Evolutionary conservation across 1,284 basidiomycete genomes (phyloP), one percentile per base, ranked within the genome.

Genomic region (Ceratobasidium papillatum): DNA sequence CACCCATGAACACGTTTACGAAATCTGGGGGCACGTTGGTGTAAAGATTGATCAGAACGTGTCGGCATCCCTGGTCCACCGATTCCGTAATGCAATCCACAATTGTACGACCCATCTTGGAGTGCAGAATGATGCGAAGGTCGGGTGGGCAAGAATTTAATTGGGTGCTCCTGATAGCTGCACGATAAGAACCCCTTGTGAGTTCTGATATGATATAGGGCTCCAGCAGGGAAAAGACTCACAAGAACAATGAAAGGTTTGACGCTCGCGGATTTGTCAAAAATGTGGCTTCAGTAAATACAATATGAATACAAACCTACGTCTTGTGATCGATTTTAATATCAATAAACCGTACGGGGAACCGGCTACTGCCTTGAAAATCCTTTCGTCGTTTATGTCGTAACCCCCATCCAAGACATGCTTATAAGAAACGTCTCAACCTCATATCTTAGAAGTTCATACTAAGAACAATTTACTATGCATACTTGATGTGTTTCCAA

Each of bases 41-140:
- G n/a, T n/a, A n/a, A n/a, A n/a, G n/a, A n/a, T n/a, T n/a, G n/a
- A n/a, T n/a, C n/a, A n/a, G n/a, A n/a, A n/a, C n/a, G n/a, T n/a
- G n/a, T n/a, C n/a, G n/a, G n/a, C n/a, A n/a, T n/a, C n/a, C n/a
- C n/a, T n/a, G n/a, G n/a, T n/a, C n/a, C n/a, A n/a, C n/a, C n/a
- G n/a, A n/a, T n/a, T n/a, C n/a, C n/a, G n/a, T n/a, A n/a, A n/a
- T n/a, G n/a, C n/a, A 27, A 38, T 27, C 3, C 36, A 0, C 14
- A 41, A 14, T 75, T 75, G 66, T 75, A 75, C 22, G 66, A 71
- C n/a, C 74, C 74, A 32, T 66, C 74, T 52, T 75, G 74, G 66
- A 75, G 72, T 32, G 71, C 74, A 8, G 74, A 66, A 3, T 71
- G 59, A 49, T 64, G 72, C 34, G 74, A 75, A 3, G 74, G 74